Base-by-base conservation (phyloP, 345 rosid species). In the Brassica carinata region DNA sequence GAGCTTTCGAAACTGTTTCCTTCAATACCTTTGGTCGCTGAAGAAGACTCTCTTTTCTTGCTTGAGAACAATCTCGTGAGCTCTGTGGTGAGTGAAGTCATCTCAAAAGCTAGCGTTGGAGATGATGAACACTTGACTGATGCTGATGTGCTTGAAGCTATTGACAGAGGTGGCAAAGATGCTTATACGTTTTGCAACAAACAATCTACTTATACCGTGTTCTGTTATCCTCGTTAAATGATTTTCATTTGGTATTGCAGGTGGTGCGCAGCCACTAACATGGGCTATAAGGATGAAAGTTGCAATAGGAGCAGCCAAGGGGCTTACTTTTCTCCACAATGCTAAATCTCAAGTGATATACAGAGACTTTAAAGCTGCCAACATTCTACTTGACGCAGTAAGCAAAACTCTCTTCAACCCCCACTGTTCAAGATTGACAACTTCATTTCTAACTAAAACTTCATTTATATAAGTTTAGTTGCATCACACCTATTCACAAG, bases 331-430 rank as follows among this genome's bases (percentile, higher is more conserved):
- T 85, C 97, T 94, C 45, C 98, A 94, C 29, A 93, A 94, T 67
- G 94, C 94, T 0, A 83, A 94, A 79, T 90, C 94, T 0, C 98
- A 93, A 82, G 98, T 94, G 67, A 94, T 94, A 78, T 94, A 92
- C 79, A 92, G 98, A 27, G 98, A 94, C 83, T 94, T 94, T 69
- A 94, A 94, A 86, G 98, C 98, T 74, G 92, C 98, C 17, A 94
- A 94, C 82, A 92, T 94, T 83, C 88, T 94, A 63, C 90, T 94
- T 11, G 98, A 92, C 78, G 90, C 79, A 86, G 98, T 94, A 94
- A 68, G 66, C 43, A 65, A 23, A 3, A 13, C 61, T 65, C 67
- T 26, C 51, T 79, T 75, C 0, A 29, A n/a, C 64, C 7, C 4
- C 51, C 30, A 75, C 72, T 1, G 14, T 18, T 71, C 1, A 2